Percentiles rank a stretch among this genome's conserved stretches.
Conservation (phyloP, 1,284 basidiomycete species). For the Ceratobasidium sp. region DNA sequence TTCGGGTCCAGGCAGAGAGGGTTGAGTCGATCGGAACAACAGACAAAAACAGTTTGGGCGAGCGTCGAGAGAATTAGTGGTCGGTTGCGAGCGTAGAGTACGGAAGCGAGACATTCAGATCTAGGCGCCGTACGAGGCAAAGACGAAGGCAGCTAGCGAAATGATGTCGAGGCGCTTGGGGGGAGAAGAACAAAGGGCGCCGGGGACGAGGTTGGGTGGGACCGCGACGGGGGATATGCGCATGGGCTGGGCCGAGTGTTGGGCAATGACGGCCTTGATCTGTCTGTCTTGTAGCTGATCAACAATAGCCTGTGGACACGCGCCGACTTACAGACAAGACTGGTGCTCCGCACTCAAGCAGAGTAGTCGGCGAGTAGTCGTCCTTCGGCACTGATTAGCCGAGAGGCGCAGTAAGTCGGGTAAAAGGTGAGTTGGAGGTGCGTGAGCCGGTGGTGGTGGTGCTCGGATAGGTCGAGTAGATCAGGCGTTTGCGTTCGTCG, state of each 20-base stretch:
- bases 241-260: slow-evolving; percentile 15
- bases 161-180: slow-evolving; percentile 39
- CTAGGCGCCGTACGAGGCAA: slow-evolving; percentile 33
- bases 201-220: neutral
- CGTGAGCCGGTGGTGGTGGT: too few species aligned
- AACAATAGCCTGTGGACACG: neutral
- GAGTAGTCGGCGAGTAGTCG: too few species aligned
- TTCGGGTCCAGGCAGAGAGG: too few species aligned
- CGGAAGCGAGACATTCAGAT: slow-evolving; percentile 25
- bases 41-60: too few species aligned
- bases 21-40: too few species aligned
- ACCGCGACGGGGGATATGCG: neutral
- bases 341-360: too few species aligned
- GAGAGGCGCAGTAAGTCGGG: too few species aligned
- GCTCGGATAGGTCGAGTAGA: too few species aligned
- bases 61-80: slow-evolving; percentile 25
- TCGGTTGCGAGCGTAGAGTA: slow-evolving; percentile 20
- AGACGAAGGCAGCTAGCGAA: slow-evolving; percentile 21
- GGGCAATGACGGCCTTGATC: too few species aligned
- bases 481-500: too few species aligned
- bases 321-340: slow-evolving; percentile 5
- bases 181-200: slow-evolving; percentile 32
- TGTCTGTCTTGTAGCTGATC: neutral
- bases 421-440: too few species aligned
- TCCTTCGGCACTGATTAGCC: slow-evolving; percentile 1